Evolutionary conservation across 2,329 filamentous ascomycete genomes (phyloP).

Genomic region (Colletotrichum tanaceti): DNA sequence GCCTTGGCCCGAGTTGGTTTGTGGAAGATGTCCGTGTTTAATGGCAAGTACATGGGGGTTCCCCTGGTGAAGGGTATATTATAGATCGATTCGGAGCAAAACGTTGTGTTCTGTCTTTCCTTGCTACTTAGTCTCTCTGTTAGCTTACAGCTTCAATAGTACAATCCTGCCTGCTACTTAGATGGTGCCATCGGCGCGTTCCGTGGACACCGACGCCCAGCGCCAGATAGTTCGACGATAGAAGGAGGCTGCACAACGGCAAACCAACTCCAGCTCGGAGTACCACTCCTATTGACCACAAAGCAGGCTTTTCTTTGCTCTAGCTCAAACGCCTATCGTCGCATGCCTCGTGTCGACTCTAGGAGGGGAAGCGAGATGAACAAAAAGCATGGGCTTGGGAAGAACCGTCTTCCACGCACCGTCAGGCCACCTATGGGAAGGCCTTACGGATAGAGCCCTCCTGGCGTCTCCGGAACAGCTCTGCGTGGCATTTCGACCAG

Average conservation of each 20-base stretch:
- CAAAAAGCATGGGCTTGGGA: background rate
- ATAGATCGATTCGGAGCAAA: background rate
- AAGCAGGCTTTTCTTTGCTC: slow-evolving; percentile 13
- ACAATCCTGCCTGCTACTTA: background rate
- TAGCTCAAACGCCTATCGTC: background rate
- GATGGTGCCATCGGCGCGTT: slow-evolving; percentile 2
- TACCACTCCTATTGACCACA: background rate
- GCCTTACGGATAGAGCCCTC: background rate
- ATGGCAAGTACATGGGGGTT: background rate
- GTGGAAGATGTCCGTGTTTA: background rate
- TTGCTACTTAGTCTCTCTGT: too few relatives aligned
- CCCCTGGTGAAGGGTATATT: background rate
- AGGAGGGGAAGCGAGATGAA: background rate
- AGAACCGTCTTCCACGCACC: background rate
- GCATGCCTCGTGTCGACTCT: background rate
- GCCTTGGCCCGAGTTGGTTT: background rate
- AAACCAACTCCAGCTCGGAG: background rate
- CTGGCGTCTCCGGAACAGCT: background rate
- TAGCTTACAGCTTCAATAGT: background rate
- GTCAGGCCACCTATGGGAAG: slow-evolving; percentile 8
- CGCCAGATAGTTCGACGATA: slow-evolving; percentile 7
- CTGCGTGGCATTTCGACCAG: background rate
- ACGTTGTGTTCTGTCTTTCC: too few relatives aligned
- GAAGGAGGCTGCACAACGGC: background rate
- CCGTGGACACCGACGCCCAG: background rate